Percentiles rank a stretch among this genome's conserved stretches.
Conservation (phyloP, 345 rosid genomes). For the Limnanthes douglasii region DNA sequence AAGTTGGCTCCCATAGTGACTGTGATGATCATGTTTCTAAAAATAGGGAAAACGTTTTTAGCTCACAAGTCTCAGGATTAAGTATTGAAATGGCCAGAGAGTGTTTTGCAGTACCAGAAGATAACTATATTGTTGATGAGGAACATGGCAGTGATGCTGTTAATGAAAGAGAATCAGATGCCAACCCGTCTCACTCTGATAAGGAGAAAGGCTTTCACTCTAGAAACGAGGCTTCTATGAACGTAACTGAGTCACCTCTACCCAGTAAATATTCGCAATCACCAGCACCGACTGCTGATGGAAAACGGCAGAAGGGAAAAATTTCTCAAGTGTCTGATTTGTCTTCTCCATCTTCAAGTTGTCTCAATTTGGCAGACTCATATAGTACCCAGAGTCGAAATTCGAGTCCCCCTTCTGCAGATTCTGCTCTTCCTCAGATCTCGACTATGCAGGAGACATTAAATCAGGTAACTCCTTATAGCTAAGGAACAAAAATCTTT, state of each 20-base stretch:
- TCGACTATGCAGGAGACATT: conserved; percentile 47
- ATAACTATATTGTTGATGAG: conserved; percentile 22
- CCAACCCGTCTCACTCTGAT: conserved; percentile 19
- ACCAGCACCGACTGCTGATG: conserved; percentile 27
- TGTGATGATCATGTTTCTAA: conserved; percentile 21
- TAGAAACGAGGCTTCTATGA: conserved; percentile 26
- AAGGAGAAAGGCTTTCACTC: conserved; percentile 27
- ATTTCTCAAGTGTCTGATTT: conserved; percentile 29
- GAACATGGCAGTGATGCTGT: conserved; percentile 13
- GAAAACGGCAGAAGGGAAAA: conserved; percentile 50
- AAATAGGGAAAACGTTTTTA: conserved; percentile 32
- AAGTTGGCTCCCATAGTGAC: conserved; percentile 20
- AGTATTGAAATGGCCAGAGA: conserved; percentile 45
- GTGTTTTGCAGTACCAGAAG: conserved; percentile 25
- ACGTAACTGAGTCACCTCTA: conserved; percentile 24
- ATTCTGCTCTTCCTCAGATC: conserved; percentile 31
- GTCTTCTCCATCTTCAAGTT: conserved; percentile 37
- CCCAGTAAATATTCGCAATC: conserved; percentile 20
- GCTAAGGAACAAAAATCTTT: too few relatives aligned
- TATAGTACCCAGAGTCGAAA: conserved; percentile 25
- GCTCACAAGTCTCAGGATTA: conserved; percentile 63
- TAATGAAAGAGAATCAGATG: conserved; percentile 18
- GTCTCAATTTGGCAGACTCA: conserved; percentile 39
- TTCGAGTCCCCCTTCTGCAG: conserved; percentile 20
- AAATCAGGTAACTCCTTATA: conserved; percentile 86